Evolutionary conservation across 768 basidiomycete species (phyloP), one percentile per base, ranked within the genome.

Genomic region (Coprinopsis cinerea): DNA sequence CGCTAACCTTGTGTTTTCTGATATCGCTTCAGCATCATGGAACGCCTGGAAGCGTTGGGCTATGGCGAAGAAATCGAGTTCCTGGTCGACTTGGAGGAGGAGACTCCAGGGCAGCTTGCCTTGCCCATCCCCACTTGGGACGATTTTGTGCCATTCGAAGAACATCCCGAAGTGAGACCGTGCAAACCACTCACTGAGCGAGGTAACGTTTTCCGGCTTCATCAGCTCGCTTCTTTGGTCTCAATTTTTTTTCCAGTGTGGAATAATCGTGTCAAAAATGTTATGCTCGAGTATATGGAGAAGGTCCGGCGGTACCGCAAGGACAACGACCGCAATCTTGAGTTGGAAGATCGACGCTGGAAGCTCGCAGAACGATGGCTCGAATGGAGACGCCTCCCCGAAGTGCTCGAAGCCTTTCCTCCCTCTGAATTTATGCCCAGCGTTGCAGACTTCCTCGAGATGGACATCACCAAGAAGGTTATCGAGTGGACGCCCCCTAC

Each of bases 271-370:
- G 64, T 67, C n/a, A 57, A 64, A 46, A 20, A 34, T 24, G 48
- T 57, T 4, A 59, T 68, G 52, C 28, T 62, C 15, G 37, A 49
- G 10, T 65, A 67, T 37, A 67, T 67, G 61, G 45, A 52, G 2
- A 26, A 51, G 10, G 58, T 63, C 4, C 54, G 51, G 32, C 18
- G 24, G 9, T 47, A 60, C 13, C 53, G 59, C 5, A 24, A 49
- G 7, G 40, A 54, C 17, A 59, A 64, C 20, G 59, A 60, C 5
- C 61, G 58, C 4, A 49, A 52, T 1, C 22, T 46, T 5, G n/a
- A 64, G 2, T 32, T 62, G 4, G 55, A 57, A 11, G 24, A 43
- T 14, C 61, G 66, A 4, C 57, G 58, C 24, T 28, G 27, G 2
- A 25, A 47, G 4, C 56, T 63, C 17, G 48, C 60, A 14, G 26